phyloP scores from a whole-genome alignment of 768 basidiomycete species.

The Mycena floridula region DNA sequence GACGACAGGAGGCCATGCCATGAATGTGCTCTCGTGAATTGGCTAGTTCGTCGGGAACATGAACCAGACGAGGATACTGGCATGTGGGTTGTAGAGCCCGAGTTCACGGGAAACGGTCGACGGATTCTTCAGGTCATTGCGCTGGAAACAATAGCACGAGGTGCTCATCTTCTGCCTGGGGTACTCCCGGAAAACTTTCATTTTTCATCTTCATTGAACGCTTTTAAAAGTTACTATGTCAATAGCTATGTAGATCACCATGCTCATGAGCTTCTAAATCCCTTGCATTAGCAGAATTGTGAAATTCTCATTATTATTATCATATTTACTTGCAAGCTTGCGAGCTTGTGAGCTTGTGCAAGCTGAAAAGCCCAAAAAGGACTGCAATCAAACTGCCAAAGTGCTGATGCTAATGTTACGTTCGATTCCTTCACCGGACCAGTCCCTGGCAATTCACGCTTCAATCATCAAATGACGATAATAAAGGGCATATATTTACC shows the following conservation, averaged over 20 bases:
- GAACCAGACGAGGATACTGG: slow-evolving; percentile 13
- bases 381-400: too few species aligned
- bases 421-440: too few species aligned
- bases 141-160: slow-evolving; percentile 22
- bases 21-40: slow-evolving; percentile 26
- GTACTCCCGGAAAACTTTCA: slow-evolving; percentile 14
- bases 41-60: slow-evolving; percentile 17
- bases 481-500: too few species aligned
- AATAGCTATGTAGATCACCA: slow-evolving; percentile 28
- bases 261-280: slow-evolving; percentile 16
- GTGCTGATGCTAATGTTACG: too few species aligned
- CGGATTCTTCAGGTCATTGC: slow-evolving; percentile 17
- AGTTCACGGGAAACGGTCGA: slow-evolving; percentile 9
- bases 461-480: too few species aligned
- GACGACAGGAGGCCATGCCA: too few species aligned
- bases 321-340: too few species aligned
- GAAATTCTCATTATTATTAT: too few species aligned
- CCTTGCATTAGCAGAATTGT: too few species aligned
- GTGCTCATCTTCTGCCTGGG: slow-evolving; percentile 23
- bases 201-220: slow-evolving; percentile 15
- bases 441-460: too few species aligned
- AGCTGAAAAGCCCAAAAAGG: too few species aligned
- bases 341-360: too few species aligned
- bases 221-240: slow-evolving; percentile 19
- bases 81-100: slow-evolving; percentile 26